phyloP scores from a whole-genome alignment of 805 yeast genomes.

The Kodamaea hsintzibuensis region DNA sequence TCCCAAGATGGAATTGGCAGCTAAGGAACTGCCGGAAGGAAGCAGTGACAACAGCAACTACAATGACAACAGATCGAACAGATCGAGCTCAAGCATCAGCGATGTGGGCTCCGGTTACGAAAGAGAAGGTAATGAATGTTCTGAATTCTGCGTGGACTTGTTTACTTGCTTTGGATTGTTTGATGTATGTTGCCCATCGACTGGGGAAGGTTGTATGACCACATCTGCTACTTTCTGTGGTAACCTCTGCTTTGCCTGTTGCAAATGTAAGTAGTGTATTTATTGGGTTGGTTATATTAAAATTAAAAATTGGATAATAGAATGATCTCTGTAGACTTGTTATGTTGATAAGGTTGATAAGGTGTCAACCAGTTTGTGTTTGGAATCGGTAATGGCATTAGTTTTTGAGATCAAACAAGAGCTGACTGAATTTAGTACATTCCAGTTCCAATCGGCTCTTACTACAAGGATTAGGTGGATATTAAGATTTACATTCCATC shows the following conservation, averaged over 20 bases:
- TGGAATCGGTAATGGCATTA: not conserved
- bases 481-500: too few relatives aligned
- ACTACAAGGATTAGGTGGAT: too few relatives aligned
- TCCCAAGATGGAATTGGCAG: not conserved
- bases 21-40: not conserved
- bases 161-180: constrained; percentile 41
- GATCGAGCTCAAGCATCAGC: constrained; percentile 24
- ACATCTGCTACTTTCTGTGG: constrained; percentile 39
- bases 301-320: not conserved
- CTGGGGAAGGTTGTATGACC: constrained; percentile 42
- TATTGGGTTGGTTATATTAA: not conserved
- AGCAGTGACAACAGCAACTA: constrained; percentile 4
- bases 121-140: constrained; percentile 39
- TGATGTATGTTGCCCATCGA: constrained; percentile 42
- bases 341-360: too few relatives aligned
- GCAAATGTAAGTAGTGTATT: constrained; percentile 26
- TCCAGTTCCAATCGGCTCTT: too few relatives aligned
- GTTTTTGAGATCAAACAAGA: too few relatives aligned
- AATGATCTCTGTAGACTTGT: not conserved
- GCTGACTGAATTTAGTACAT: too few relatives aligned
- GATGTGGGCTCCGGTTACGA: constrained; percentile 37
- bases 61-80: constrained; percentile 13
- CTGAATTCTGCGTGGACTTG: constrained; percentile 41
- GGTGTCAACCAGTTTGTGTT: not conserved
- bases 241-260: constrained; percentile 32